These are phyloP conservation scores for Protomyces macrosporus DNA, from an alignment of 1,139 yeast genomes.

Conservation along the genomic window DNA sequence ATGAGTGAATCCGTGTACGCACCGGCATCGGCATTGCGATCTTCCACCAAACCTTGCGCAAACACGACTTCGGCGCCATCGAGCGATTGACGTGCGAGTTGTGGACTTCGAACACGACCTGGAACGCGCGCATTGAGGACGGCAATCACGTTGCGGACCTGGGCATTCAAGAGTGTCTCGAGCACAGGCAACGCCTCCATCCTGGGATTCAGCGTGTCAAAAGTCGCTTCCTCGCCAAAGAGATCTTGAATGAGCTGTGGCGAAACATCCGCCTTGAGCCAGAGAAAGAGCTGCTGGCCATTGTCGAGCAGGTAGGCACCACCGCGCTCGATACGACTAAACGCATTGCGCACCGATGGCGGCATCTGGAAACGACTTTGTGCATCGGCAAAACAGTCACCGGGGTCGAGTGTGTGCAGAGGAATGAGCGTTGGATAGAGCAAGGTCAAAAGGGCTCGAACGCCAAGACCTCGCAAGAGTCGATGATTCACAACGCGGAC, in stretches of 20 bases:
- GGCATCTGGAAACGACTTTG: conserved; percentile 51
- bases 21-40: conserved; percentile 52
- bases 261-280: conserved; percentile 69
- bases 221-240: conserved; percentile 55
- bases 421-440: conserved; percentile 80
- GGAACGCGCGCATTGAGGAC: conserved; percentile 42
- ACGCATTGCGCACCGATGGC: conserved; percentile 47
- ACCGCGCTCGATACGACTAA: conserved; percentile 51
- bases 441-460: conserved; percentile 56
- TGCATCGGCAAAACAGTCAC: conserved; percentile 40
- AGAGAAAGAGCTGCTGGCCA: conserved; percentile 57
- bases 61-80: conserved; percentile 61
- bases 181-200: conserved; percentile 63
- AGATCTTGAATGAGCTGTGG: conserved; percentile 65
- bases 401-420: conserved; percentile 58
- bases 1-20: conserved; percentile 58
- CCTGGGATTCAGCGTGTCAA: conserved; percentile 48
- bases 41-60: conserved; percentile 65
- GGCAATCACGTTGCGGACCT: conserved; percentile 58
- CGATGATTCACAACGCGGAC: conserved; percentile 56
- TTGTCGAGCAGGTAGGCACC: conserved; percentile 77
- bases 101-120: conserved; percentile 41
- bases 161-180: conserved; percentile 62
- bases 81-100: conserved; percentile 58
- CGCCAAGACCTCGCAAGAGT: conserved; percentile 52